These are phyloP conservation scores for Globisporangium carolinianum DNA, from an alignment of 352 stramenopile genomes.

Conservation along the genomic window DNA sequence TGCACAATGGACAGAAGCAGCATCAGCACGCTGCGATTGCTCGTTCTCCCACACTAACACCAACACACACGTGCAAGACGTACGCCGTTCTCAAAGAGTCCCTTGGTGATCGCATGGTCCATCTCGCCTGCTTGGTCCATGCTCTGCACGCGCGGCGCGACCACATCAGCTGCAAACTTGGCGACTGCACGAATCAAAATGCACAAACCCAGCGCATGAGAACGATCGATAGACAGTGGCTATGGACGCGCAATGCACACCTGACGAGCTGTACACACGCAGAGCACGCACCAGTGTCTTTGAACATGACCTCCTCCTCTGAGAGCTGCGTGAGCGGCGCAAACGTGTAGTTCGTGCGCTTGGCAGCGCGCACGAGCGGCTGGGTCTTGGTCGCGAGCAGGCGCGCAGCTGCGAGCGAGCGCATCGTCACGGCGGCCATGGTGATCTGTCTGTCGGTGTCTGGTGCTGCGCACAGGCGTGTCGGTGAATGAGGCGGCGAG, in stretches of 20 bases:
- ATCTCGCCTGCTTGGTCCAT: slow-evolving; percentile 93
- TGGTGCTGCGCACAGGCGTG: too few relatives aligned
- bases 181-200: slow-evolving; percentile 29
- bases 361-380: neutral
- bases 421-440: neutral
- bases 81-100: slow-evolving; percentile 89
- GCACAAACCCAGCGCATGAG: neutral
- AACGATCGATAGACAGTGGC: neutral
- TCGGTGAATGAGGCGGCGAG: too few relatives aligned
- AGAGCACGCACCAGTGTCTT: slow-evolving; percentile 29
- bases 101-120: slow-evolving; percentile 83
- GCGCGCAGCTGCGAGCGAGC: neutral
- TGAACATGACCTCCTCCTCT: slow-evolving; percentile 68
- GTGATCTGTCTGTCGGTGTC: neutral
- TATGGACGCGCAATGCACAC: neutral
- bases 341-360: slow-evolving; percentile 17
- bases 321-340: slow-evolving; percentile 48
- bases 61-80: slow-evolving; percentile 3
- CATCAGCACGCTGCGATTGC: neutral
- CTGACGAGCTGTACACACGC: neutral
- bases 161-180: slow-evolving; percentile 81
- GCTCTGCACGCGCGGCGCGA: slow-evolving; percentile 80
- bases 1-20: neutral
- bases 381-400: neutral
- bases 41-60: too few relatives aligned